Base-by-base conservation (phyloP, 352 stramenopile species). In the Globisporangium canariense region DNA sequence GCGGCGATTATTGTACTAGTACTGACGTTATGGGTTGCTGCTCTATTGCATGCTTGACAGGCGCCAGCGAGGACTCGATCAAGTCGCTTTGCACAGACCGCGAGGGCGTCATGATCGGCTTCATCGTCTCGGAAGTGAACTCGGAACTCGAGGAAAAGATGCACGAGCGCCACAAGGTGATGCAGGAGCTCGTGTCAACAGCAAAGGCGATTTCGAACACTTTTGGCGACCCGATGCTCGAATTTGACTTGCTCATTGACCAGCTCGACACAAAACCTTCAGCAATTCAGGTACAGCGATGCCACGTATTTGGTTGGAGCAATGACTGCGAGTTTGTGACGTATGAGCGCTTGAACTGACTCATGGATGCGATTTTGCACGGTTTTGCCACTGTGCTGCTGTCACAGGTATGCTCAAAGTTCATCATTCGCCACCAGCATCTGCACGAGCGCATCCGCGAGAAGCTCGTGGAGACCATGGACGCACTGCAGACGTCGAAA, bases 81-180 rank as follows among this genome's bases (percentile, higher is more conserved):
- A 88, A 95, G 49, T 95, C 86, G 69, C 73, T 95, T 14, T 93
- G 83, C 61, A 93, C 81, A 8, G 85, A 95, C 67, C 78, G 82
- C 36, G 84, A 95, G 30, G 86, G 86, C 11, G 84, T 95, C 2
- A 75, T 93, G 41, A 95, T 95, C 69, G 86, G 86, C 5, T 93
- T 95, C 72, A 91, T 95, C 58, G 86, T 90, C 18, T 86, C 80
- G n/a, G 86, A 95, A 64, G 84, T 93, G 59, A 95, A 95, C 61
- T 75, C 88, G 18, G 86, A 92, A 70, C 81, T 92, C 58, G 81
- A 93, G 58, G 84, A 91, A 57, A 91, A 91, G 64, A 68, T 91
- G 30, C 67, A 90, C 13, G 75, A 89, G 69, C 74, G 80, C 0
- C 78, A 93, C 60, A 88, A 90, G 58, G 79, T 77, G n/a, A 92